Percentiles rank a stretch among this genome's conserved stretches.
These are phyloP conservation scores for Pinus tabuliformis DNA, from an alignment of 75 land plant species.

Conservation along the genomic window DNA sequence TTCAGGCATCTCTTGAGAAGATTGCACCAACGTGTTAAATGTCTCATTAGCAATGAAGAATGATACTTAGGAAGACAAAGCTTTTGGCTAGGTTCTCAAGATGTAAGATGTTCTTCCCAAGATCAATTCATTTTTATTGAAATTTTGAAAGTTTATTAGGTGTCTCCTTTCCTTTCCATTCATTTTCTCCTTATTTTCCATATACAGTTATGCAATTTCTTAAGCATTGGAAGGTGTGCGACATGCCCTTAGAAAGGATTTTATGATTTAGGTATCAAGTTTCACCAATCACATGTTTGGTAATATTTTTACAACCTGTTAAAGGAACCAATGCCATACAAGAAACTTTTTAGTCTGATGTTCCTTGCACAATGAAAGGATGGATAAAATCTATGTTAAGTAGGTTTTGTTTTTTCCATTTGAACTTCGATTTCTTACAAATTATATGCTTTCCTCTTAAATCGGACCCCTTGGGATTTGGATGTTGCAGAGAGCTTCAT, in stretches of 20 bases:
- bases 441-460: background rate
- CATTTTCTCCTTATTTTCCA: slow-evolving; percentile 15
- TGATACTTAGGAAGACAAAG: slow-evolving; percentile 82
- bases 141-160: background rate
- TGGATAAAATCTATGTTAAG: background rate
- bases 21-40: slow-evolving; percentile 97
- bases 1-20: slow-evolving; percentile 66
- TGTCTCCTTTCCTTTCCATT: background rate
- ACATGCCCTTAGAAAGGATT: slow-evolving; percentile 77
- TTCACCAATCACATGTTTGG: background rate
- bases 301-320: background rate
- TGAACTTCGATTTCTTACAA: background rate
- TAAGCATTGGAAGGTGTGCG: slow-evolving; percentile 84
- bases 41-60: slow-evolving; percentile 94
- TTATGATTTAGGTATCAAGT: slow-evolving; percentile 88
- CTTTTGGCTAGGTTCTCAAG: slow-evolving; percentile 99
- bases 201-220: slow-evolving; percentile 97
- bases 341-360: background rate
- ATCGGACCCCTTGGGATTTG: slow-evolving; percentile 93
- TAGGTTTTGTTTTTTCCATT: slow-evolving; percentile 1
- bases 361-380: background rate
- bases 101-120: slow-evolving; percentile 50
- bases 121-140: background rate
- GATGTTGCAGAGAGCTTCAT: slow-evolving; percentile 72
- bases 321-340: background rate